Evolutionary conservation across 2,329 filamentous ascomycete species (phyloP), one percentile per base, ranked within the genome.

Genomic region (Ascocoryne sarcoides): DNA sequence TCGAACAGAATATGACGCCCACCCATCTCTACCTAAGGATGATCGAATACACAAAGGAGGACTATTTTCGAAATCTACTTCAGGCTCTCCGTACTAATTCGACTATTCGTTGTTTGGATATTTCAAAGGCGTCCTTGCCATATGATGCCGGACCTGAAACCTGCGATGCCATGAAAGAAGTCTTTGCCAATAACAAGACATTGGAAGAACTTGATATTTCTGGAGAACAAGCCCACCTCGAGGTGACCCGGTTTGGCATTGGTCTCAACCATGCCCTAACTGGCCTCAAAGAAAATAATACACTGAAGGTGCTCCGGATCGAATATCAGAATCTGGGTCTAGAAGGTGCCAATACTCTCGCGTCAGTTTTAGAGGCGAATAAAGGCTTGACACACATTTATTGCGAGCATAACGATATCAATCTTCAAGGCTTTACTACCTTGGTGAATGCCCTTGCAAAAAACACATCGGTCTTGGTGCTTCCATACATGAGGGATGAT

Each of bases 381-480:
- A 66, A 60, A 2, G 73, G 71, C 1, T 62, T 86, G 4, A 68
- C 71, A 18, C 76, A 84, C 55, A 67, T 86, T 4, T 70, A 83
- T 51, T 85, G 81, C 58, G 79, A 82, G 46, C 77, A 82, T 57
- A 86, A 86, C 53, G 76, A 78, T 40, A 82, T 84, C 40, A 79
- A 78, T 33, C 65, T 84, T n/a, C 76, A 80, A 48, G 79, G 77
- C 1, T 79, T 83, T 48, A 83, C 78, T 0, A 76, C 79, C 37
- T 63, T 84, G 5, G 76, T 85, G 36, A 81, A 84, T 52, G 71
- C 78, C 14, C 61, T 85, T n/a, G 70, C 79, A 44, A 71, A 70
- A 31, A 86, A 86, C 52, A 71, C 68, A 2, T 74, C 72, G 0
- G 58, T 85, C 1, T 57, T 82, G 10, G 72, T 71, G 49, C 67